Percentiles rank a stretch among this genome's conserved stretches.
Conservation (phyloP, 371 early-diverging fungal genomes). For the Mycotypha africana region DNA sequence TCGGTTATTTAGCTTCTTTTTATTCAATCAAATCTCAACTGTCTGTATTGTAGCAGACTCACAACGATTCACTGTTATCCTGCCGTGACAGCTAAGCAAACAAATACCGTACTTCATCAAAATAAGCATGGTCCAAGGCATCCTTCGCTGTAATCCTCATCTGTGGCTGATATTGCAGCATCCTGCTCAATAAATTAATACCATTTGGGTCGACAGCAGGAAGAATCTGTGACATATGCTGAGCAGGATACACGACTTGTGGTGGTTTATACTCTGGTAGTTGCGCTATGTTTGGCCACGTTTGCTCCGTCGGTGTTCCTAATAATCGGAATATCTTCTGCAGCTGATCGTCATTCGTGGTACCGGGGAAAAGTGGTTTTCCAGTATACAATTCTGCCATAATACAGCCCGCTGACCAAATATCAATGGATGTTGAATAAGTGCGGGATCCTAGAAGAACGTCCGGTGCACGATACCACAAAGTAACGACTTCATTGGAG, state of each 20-base stretch:
- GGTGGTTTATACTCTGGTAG: no score
- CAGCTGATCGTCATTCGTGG: slow-evolving; percentile 94
- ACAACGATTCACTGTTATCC: no score
- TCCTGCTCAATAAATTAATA: slow-evolving; percentile 83
- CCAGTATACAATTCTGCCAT: slow-evolving; percentile 94
- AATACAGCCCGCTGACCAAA: slow-evolving; percentile 98
- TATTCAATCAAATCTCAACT: no score
- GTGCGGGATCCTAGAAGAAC: slow-evolving; percentile 93
- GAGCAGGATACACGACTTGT: no score
- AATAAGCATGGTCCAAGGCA: slow-evolving; percentile 90
- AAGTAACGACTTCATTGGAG: slow-evolving; percentile 85
- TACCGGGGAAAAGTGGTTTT: slow-evolving; percentile 85
- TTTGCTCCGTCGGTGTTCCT: slow-evolving; percentile 92
- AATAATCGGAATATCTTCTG: slow-evolving; percentile 95
- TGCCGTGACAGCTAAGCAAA: no score
- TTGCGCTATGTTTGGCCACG: no score
- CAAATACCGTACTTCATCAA: no score
- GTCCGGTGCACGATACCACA: slow-evolving; percentile 99
- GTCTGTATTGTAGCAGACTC: no score
- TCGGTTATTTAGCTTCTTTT: no score
- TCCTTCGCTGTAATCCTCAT: slow-evolving; percentile 92
- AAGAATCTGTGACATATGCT: no score
- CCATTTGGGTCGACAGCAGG: slow-evolving; percentile 75
- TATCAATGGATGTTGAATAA: slow-evolving; percentile 96
- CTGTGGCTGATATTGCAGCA: slow-evolving; percentile 91